These are phyloP conservation scores for Camellia sinensis DNA, from an alignment of 148 eudicot genomes.

Conservation along the genomic window DNA sequence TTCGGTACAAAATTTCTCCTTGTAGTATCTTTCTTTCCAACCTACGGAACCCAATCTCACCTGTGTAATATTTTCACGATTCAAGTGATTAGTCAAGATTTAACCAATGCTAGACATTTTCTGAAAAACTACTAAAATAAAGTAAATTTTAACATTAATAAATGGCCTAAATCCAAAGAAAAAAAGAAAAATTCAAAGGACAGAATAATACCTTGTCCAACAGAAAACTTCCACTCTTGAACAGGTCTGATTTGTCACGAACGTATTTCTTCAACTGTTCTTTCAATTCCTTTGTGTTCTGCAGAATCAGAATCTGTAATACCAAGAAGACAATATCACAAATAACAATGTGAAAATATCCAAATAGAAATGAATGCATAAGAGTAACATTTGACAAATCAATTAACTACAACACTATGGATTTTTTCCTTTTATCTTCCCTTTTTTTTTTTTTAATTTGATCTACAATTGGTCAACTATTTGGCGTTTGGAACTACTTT, in stretches of 20 bases:
- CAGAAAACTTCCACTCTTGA: slow-evolving; percentile 23
- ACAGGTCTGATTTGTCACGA: slow-evolving; percentile 19
- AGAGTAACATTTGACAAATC: no score
- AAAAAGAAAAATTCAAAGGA: not conserved
- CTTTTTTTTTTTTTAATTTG: no score
- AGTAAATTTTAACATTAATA: no score
- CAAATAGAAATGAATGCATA: no score
- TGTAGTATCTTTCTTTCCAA: slow-evolving; percentile 39
- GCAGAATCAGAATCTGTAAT: slow-evolving; percentile 14
- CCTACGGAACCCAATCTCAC: slow-evolving; percentile 31
- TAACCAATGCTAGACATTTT: not conserved
- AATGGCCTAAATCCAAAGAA: not conserved
- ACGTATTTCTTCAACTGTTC: slow-evolving; percentile 18
- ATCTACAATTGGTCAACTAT: no score
- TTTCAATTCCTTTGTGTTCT: slow-evolving; percentile 35
- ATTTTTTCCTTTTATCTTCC: not conserved
- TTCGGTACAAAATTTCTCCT: slow-evolving; percentile 33
- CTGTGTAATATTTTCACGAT: slow-evolving; percentile 12
- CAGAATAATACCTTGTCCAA: slow-evolving; percentile 27
- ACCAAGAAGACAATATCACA: not conserved
- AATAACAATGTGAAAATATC: not conserved
- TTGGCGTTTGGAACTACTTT: no score
- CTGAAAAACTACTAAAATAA: no score
- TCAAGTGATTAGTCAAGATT: not conserved
- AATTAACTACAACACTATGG: not conserved